Base-by-base conservation (phyloP, 2,329 filamentous ascomycete species). In the Trichoderma asperellum region DNA sequence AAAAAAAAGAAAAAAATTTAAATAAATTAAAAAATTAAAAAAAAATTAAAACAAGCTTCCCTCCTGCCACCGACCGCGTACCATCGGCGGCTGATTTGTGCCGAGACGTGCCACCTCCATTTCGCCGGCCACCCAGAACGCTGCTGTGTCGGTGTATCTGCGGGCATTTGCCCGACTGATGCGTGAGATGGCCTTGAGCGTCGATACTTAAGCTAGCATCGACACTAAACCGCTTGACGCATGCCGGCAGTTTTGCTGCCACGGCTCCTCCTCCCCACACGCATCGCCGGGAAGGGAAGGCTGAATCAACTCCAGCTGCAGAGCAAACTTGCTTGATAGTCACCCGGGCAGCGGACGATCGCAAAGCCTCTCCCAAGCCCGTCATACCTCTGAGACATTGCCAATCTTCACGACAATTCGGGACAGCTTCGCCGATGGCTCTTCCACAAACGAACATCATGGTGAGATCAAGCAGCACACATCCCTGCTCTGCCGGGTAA, bases 261-360 rank as follows among this genome's bases (percentile, higher is more conserved):
- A 59, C 55, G 35, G 37, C 63, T 56, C 49, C 49, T 35, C 27
- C 53, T 21, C 55, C n/a, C n/a, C 47, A 24, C 63, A 29, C n/a
- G 12, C 53, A 8, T 37, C n/a, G 55, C 64, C 64, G 21, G 59
- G 55, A 67, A 59, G 29, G 64, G 55, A 67, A 67, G 59, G 64
- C 27, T 67, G 55, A 43, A 18, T 32, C 18, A 27, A 18, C n/a
- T 56, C 52, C 34, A 55, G 18, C 18, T 43, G 40, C 40, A 43
- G 18, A 2, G n/a, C 7, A 37, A 49, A 55, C n/a, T 27, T 24
- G 43, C 5, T 12, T 21, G 43, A n/a, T 29, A 40, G n/a, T 52
- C 27, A 24, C 3, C 35, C 32, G 32, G 21, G 52, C 29, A 55
- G 52, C 55, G 32, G 27, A 32, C 55, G n/a, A 24, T 21, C 63